phyloP scores from a whole-genome alignment of 2,329 filamentous ascomycete genomes.

The Acrocalymma vagum region DNA sequence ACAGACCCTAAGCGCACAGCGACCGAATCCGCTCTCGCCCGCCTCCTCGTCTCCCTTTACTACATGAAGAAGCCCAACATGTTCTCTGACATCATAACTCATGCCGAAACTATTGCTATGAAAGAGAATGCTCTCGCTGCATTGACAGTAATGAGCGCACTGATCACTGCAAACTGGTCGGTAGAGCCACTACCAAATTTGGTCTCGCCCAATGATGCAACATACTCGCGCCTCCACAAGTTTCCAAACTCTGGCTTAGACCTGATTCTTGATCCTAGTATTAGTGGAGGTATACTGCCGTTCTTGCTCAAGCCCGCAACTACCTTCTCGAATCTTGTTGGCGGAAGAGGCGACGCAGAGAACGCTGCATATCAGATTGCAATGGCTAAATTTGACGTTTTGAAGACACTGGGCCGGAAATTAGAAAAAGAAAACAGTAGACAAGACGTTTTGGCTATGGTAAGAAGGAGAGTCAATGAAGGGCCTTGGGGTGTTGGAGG shows the following conservation, averaged over 20 bases:
- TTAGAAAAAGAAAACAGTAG: slow-evolving; percentile 49
- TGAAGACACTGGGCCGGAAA: slow-evolving; percentile 58
- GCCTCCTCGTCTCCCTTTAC: slow-evolving; percentile 64
- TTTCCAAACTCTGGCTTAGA: slow-evolving; percentile 56
- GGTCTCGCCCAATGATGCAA: slow-evolving; percentile 60
- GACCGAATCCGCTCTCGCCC: slow-evolving; percentile 61
- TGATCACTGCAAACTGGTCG: slow-evolving; percentile 65
- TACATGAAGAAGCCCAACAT: slow-evolving; percentile 58
- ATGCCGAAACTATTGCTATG: slow-evolving; percentile 66
- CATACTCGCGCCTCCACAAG: slow-evolving; percentile 48
- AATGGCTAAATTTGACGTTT: slow-evolving; percentile 64
- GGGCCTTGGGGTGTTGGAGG: slow-evolving; percentile 53
- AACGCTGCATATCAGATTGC: slow-evolving; percentile 66
- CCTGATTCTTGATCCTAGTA: slow-evolving; percentile 60
- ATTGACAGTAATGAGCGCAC: slow-evolving; percentile 59
- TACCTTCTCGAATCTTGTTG: slow-evolving; percentile 66
- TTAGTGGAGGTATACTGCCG: slow-evolving; percentile 61
- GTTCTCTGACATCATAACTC: slow-evolving; percentile 60
- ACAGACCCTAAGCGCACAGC: slow-evolving; percentile 42
- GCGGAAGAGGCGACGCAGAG: slow-evolving; percentile 64
- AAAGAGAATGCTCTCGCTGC: slow-evolving; percentile 65
- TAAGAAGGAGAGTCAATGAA: slow-evolving; percentile 51
- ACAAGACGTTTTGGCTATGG: slow-evolving; percentile 51
- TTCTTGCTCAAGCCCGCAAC: slow-evolving; percentile 66
- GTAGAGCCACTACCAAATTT: slow-evolving; percentile 51